Conservation (phyloP, 2,329 filamentous ascomycete genomes). For the Sporothrix humicola region DNA sequence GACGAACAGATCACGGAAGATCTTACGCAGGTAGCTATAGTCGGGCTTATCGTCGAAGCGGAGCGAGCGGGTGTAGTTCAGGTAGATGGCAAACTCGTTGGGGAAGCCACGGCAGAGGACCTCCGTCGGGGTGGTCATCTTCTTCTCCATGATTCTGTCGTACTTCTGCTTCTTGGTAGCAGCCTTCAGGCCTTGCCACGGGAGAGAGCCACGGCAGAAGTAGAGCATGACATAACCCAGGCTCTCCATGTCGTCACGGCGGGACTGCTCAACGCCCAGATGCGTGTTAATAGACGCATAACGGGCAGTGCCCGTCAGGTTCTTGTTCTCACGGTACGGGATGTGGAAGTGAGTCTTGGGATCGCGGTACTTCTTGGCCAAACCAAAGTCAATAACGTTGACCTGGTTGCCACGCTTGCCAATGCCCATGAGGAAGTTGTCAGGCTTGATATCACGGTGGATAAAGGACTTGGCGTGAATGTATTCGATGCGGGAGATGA, state of each 20-base stretch:
- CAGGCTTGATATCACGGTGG: slow-evolving; percentile 99
- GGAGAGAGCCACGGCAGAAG: slow-evolving; percentile 98
- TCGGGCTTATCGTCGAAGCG: slow-evolving; percentile 99
- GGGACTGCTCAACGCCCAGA: slow-evolving; percentile 96
- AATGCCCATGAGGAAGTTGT: slow-evolving; percentile 99
- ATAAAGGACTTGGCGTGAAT: slow-evolving; percentile 99
- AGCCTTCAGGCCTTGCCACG: slow-evolving; percentile 86
- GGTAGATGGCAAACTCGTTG: slow-evolving; percentile 99
- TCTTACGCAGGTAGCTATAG: slow-evolving; percentile 99
- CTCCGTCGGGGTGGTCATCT: slow-evolving; percentile 99
- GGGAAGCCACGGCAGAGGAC: slow-evolving; percentile 98
- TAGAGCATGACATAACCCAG: slow-evolving; percentile 99
- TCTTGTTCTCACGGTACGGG: slow-evolving; percentile 99
- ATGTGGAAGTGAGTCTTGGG: slow-evolving; percentile 99
- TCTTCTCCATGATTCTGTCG: slow-evolving; percentile 99
- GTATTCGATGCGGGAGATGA: slow-evolving; percentile 99
- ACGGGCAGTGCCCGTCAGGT: slow-evolving; percentile 96
- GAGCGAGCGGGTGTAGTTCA: slow-evolving; percentile 98
- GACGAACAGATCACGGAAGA: slow-evolving; percentile 99
- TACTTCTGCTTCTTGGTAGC: slow-evolving; percentile 95
- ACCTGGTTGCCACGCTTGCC: slow-evolving; percentile 99
- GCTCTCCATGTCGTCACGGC: slow-evolving; percentile 99
- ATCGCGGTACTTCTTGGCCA: slow-evolving; percentile 99
- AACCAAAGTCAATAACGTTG: slow-evolving; percentile 98
- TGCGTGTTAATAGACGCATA: slow-evolving; percentile 99